Base-by-base conservation (phyloP, 495 filamentous ascomycete species). In the Lineolata rhizophorae region DNA sequence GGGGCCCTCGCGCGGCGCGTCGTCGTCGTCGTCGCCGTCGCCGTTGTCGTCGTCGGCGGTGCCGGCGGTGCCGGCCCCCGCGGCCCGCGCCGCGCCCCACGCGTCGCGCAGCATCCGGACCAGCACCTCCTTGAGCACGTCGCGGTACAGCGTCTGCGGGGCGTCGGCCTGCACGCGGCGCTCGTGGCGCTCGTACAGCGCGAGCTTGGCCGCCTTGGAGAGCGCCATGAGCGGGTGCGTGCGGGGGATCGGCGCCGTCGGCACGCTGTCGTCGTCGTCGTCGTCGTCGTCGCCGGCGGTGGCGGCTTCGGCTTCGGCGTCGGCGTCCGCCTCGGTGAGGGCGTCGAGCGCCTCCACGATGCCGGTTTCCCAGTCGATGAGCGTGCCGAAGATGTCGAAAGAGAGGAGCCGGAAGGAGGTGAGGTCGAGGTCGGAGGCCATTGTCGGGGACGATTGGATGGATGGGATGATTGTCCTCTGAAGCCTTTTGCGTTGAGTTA, bases 301-400 rank as follows among this genome's bases (percentile, higher is more conserved):
- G n/a, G n/a, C n/a, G n/a, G n/a, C n/a, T n/a, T n/a, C n/a, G n/a
- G n/a, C n/a, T n/a, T n/a, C n/a, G n/a, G n/a, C n/a, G n/a, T n/a
- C n/a, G n/a, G n/a, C n/a, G n/a, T n/a, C n/a, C n/a, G n/a, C n/a
- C n/a, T n/a, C n/a, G 15, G 30, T 10, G 30, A 18, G 41, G n/a
- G 46, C 35, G 16, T 35, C 36, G 21, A 58, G 44, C 8, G 50
- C 43, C 11, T 35, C 35, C 32, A 45, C 35, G 30, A 59, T 38
- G 20, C 58, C 52, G 16, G 42, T 35, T 48, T 82, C 66, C 74
- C 73, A 79, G 58, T 84, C 75, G 30, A 85, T 69, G 16, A 84
- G 62, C 0, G 80, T 90, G 48, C 78, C 75, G 49, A 79, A 85
- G 58, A 76, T 67, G 49, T 90, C 78, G 55, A 90, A 87, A 45